Evolutionary conservation across 2,329 filamentous ascomycete genomes (phyloP), one percentile per base, ranked within the genome.

Genomic region (Erysiphe neolycopersici): DNA sequence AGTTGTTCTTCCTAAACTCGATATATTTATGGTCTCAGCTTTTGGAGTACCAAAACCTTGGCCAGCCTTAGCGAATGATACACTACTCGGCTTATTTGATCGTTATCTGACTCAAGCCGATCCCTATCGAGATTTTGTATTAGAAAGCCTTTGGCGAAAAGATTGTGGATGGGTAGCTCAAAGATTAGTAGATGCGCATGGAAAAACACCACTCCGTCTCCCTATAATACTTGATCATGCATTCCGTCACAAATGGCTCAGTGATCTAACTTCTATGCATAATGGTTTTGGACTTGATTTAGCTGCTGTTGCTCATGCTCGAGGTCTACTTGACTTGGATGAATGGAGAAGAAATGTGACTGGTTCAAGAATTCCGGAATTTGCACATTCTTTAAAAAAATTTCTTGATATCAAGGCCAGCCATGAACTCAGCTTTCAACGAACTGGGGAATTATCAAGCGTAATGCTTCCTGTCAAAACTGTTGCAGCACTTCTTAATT

Each of bases 61-160:
- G 80, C 74, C 75, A 6, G 63, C 65, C 0, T 69, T 84, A 59
- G 79, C 82, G 22, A 69, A 75, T 31, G 79, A 85, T 44, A 83
- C 80, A 0, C 60, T 85, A 26, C 76, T 72, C 47, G 79, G 79
- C 13, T 64, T 87, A 1, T 87, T 94, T 52, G 76, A 81, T 43
- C 79, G 79, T 11, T 94, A 92, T 56, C 66, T 94, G 26, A 70
- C 76, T 54, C 85, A 85, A 58, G 71, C 75, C 45, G 74, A 83
- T 11, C 68, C 76, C 4, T 73, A 85, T 44, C 79, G 82, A 57
- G 76, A 85, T 50, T 91, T 94, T 49, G 87, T 93, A 13, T 69
- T 98, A 45, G 78, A 93, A 55, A 85, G 83, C 46, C 63, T 93
- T 5, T 95, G 87, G 85, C 76, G 79, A 51, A 84, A 89, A 56